Evolutionary conservation across 2,329 filamentous ascomycete species (phyloP).

Genomic region (Zymoseptoria passerinii): DNA sequence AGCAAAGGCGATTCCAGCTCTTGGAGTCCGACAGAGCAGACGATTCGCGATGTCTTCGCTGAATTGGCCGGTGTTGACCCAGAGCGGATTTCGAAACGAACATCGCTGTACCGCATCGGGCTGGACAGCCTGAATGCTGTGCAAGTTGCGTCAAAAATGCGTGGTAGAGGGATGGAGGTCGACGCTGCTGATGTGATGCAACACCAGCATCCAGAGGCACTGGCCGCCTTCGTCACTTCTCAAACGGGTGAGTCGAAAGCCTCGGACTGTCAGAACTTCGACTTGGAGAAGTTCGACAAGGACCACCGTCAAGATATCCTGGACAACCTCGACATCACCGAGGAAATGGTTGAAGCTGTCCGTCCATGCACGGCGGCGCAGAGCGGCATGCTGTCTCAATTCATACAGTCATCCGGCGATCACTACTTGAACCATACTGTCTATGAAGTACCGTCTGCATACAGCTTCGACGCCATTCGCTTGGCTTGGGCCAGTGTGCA

Average conservation of each 20-base stretch:
- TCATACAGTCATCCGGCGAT: conserved; percentile 55
- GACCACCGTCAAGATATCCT: conserved; percentile 32
- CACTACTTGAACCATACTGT: conserved; percentile 70
- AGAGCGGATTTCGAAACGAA: conserved; percentile 48
- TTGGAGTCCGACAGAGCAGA: conserved; percentile 47
- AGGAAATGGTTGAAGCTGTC: conserved; percentile 45
- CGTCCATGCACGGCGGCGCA: conserved; percentile 75
- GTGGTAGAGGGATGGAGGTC: conserved; percentile 49
- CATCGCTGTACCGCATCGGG: conserved; percentile 79
- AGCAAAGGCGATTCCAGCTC: background rate
- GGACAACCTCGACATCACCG: conserved; percentile 24
- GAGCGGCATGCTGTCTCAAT: conserved; percentile 69
- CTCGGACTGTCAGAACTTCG: conserved; percentile 25
- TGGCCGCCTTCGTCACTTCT: conserved; percentile 14
- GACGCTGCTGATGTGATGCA: conserved; percentile 69
- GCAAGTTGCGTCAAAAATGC: conserved; percentile 64
- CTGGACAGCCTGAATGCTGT: conserved; percentile 82
- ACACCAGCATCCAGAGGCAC: conserved; percentile 20
- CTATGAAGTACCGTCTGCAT: conserved; percentile 40
- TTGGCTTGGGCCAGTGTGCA: conserved; percentile 53
- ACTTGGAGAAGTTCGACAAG: conserved; percentile 47
- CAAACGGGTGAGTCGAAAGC: background rate
- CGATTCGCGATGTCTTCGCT: conserved; percentile 50
- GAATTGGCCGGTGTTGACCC: conserved; percentile 47
- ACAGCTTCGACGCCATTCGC: conserved; percentile 38